A percentile compares a stretch with the other conserved stretches of the same genome.
phyloP scores from a whole-genome alignment of 148 eudicot genomes.

The Fallopia convolvulus region DNA sequence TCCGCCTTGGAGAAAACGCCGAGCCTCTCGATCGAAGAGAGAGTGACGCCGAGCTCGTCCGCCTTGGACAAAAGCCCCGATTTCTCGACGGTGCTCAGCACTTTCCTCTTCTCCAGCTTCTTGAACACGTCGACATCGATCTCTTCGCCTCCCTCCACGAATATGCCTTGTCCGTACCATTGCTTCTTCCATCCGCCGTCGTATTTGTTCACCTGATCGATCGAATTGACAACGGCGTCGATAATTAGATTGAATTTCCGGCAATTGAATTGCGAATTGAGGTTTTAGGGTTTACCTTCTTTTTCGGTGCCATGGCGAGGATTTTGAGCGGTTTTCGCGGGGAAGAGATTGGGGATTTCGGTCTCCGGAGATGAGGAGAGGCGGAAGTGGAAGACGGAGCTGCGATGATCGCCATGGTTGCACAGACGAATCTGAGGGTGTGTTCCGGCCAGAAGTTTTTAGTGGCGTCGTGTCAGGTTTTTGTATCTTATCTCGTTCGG shows the following conservation, averaged over 20 bases:
- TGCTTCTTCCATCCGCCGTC: conserved; percentile 63
- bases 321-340: conserved; percentile 29
- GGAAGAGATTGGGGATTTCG: not conserved
- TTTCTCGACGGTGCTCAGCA: conserved; percentile 82
- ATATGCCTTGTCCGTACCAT: conserved; percentile 91
- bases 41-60: conserved; percentile 67
- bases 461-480: not conserved
- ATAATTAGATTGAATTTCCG: not conserved
- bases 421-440: not conserved
- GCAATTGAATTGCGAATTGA: not conserved
- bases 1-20: conserved; percentile 85
- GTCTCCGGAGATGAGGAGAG: conserved; percentile 4
- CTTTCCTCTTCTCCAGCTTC: conserved; percentile 71
- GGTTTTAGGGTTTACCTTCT: conserved; percentile 41
- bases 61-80: conserved; percentile 82
- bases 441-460: not conserved
- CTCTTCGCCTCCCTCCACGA: conserved; percentile 74
- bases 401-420: conserved; percentile 1
- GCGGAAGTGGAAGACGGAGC: not conserved
- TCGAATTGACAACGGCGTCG: not conserved
- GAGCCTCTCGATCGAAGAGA: conserved; percentile 79
- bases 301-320: conserved; percentile 76
- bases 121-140: conserved; percentile 82
- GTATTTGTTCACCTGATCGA: conserved; percentile 74
- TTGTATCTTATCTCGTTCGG: not conserved